Percentiles rank a stretch among this genome's conserved stretches.
phyloP scores from a whole-genome alignment of 768 basidiomycete species.

The Leccinum variicolor region DNA sequence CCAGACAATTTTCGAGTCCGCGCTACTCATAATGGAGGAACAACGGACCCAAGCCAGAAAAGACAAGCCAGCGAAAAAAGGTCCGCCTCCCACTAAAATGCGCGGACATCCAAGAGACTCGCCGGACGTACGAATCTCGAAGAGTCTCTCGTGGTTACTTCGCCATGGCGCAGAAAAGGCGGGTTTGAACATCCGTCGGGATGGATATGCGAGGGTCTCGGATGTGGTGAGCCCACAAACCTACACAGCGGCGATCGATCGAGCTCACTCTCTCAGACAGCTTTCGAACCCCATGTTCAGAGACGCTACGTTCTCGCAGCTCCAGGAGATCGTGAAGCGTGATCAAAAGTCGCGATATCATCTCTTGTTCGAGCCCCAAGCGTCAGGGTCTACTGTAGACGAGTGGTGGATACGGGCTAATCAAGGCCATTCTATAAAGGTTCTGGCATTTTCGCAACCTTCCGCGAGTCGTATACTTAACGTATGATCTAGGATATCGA shows the following conservation, averaged over 20 bases:
- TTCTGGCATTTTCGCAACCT: constrained; percentile 31
- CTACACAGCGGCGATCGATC: not conserved
- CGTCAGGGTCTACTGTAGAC: constrained; percentile 29
- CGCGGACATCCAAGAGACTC: constrained; percentile 62
- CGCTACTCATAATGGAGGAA: constrained; percentile 7
- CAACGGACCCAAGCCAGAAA: constrained; percentile 1
- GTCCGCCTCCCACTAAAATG: constrained; percentile 37
- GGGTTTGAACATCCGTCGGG: constrained; percentile 68
- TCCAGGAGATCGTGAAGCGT: constrained; percentile 62
- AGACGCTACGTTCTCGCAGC: constrained; percentile 46
- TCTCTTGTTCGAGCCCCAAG: constrained; percentile 49
- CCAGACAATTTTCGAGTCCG: constrained; percentile 4
- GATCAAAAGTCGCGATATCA: constrained; percentile 69
- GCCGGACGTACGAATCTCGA: constrained; percentile 70
- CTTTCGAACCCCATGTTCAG: constrained; percentile 67
- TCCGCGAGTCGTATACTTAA: not conserved
- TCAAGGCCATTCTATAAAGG: constrained; percentile 87
- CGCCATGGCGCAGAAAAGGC: constrained; percentile 84
- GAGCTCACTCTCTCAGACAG: constrained; percentile 36
- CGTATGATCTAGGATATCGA: constrained; percentile 51
- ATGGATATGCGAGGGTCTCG: constrained; percentile 80
- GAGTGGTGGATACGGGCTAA: constrained; percentile 90
- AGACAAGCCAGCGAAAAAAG: constrained; percentile 7
- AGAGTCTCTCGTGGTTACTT: constrained; percentile 88
- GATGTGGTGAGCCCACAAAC: constrained; percentile 69